phyloP scores from a whole-genome alignment of 1,139 yeast genomes.

The Candida sp. region DNA sequence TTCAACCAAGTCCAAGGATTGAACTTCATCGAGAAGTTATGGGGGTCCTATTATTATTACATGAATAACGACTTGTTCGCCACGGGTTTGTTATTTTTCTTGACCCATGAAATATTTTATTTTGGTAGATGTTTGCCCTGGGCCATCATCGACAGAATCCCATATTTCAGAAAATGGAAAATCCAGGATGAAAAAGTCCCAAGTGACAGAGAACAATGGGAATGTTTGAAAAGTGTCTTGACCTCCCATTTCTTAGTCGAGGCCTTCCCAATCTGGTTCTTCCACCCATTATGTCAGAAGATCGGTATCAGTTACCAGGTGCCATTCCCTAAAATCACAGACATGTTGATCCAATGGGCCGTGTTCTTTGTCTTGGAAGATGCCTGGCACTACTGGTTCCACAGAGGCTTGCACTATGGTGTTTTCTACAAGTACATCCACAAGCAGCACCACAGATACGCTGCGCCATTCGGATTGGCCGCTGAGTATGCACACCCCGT shows the following conservation, averaged over 20 bases:
- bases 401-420: slow-evolving; percentile 86
- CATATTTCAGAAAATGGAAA: slow-evolving; percentile 77
- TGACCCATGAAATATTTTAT: slow-evolving; percentile 79
- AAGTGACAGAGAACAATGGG: slow-evolving; percentile 83
- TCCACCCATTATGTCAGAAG: slow-evolving; percentile 85
- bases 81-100: slow-evolving; percentile 78
- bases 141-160: slow-evolving; percentile 77
- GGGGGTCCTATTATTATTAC: slow-evolving; percentile 83
- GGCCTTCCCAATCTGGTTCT: slow-evolving; percentile 95
- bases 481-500: slow-evolving; percentile 98
- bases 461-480: slow-evolving; percentile 96
- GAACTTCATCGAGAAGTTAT: slow-evolving; percentile 52
- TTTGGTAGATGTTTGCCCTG: slow-evolving; percentile 88
- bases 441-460: slow-evolving; percentile 96
- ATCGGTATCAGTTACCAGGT: slow-evolving; percentile 78
- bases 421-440: slow-evolving; percentile 88
- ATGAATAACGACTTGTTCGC: slow-evolving; percentile 81
- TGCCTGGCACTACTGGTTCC: slow-evolving; percentile 96
- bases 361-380: slow-evolving; percentile 87
- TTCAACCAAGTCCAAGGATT: slow-evolving; percentile 34
- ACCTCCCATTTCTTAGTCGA: slow-evolving; percentile 89
- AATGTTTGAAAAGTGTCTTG: slow-evolving; percentile 83
- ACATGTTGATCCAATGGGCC: slow-evolving; percentile 66
- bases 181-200: slow-evolving; percentile 65
- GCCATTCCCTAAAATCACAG: slow-evolving; percentile 75